Evolutionary conservation across 805 yeast genomes (phyloP), one percentile per base, ranked within the genome.

Genomic region (Cyberlindnera xishuangbannaensis): DNA sequence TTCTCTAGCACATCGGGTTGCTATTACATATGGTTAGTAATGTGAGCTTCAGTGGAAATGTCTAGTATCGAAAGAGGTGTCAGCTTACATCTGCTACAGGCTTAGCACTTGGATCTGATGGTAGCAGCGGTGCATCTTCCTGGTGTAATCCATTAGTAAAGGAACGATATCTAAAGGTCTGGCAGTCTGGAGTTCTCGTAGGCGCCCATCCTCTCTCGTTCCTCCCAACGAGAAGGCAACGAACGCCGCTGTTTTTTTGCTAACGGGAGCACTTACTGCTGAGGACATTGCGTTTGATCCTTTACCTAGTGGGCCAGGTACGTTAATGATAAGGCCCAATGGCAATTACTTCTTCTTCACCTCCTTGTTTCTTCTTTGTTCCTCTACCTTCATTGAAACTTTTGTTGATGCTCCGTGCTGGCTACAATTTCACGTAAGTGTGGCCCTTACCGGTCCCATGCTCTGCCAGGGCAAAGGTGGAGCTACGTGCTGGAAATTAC

Each of bases 1-100:
- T 37, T 41, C 20, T 42, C 34, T 13, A 49, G 24, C 2, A 49
- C 37, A 28, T 45, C 54, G 4, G 30, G 27, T 40, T 51, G 54
- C 51, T 47, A 21, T 28, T 12, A 4, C 5, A 14, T n/a, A n/a
- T 10, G 15, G 40, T 44, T 42, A 44, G 46, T 44, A 30, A n/a
- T 9, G 8, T 6, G 25, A 12, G 17, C 28, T 19, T 8, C 11
- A 11, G 8, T 19, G 8, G 22, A 19, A 11, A 11, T 19, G 22
- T 8, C 8, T 8, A 19, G 11, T 8, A 13, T 8, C 9, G 15
- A 24, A 11, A 8, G 14, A 7, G 26, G 26, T 24, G 14, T 19
- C 12, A 10, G 42, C 51, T 25, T 34, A 47, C 51, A 7, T 28
- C 31, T n/a, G 46, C 47, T 11, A 36, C 45, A 4, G 48, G 47